Conservation (phyloP, 2,329 filamentous ascomycete species). For the Lasiodiplodia hormozganensis region DNA sequence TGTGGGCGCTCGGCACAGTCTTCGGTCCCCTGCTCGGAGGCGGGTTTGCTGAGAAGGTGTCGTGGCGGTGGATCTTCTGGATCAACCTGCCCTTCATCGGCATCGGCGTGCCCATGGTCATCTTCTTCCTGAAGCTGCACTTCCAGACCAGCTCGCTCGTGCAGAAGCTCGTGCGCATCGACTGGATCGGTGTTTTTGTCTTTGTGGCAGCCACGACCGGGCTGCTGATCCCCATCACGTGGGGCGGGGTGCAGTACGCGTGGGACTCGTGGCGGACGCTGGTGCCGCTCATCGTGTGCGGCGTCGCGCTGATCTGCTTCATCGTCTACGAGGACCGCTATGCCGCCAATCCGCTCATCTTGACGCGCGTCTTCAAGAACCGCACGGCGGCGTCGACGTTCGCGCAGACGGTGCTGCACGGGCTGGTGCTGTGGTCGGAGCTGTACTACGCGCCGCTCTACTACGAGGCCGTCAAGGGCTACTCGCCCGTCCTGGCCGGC, state of each 20-base stretch:
- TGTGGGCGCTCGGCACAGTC: slow-evolving; percentile 65
- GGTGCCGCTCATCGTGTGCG: slow-evolving; percentile 65
- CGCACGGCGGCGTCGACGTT: slow-evolving; percentile 59
- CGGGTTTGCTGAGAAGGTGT: slow-evolving; percentile 59
- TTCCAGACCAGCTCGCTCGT: slow-evolving; percentile 55
- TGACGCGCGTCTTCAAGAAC: slow-evolving; percentile 55
- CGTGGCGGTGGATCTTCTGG: slow-evolving; percentile 71
- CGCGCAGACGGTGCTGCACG: slow-evolving; percentile 63
- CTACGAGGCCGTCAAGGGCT: slow-evolving; percentile 50
- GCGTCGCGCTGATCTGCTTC: slow-evolving; percentile 59
- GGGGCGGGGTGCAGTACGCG: slow-evolving; percentile 70
- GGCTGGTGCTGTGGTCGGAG: slow-evolving; percentile 54
- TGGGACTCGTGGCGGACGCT: slow-evolving; percentile 70
- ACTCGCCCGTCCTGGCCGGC: slow-evolving; percentile 47
- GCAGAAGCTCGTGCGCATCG: slow-evolving; percentile 61
- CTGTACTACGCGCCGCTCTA: slow-evolving; percentile 54
- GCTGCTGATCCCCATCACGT: slow-evolving; percentile 68
- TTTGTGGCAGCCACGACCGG: slow-evolving; percentile 66
- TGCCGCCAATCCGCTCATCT: slow-evolving; percentile 59
- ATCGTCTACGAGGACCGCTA: slow-evolving; percentile 61
- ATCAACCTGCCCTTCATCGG: slow-evolving; percentile 66
- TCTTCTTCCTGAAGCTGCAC: slow-evolving; percentile 62
- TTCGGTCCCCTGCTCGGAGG: slow-evolving; percentile 59
- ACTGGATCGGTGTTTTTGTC: slow-evolving; percentile 68
- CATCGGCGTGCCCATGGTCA: slow-evolving; percentile 56